A percentile compares a stretch with the other conserved stretches of the same genome.
Evolutionary conservation across 371 early-diverging fungal species (phyloP).

Genomic region (Syncephalastrum contaminatum): DNA sequence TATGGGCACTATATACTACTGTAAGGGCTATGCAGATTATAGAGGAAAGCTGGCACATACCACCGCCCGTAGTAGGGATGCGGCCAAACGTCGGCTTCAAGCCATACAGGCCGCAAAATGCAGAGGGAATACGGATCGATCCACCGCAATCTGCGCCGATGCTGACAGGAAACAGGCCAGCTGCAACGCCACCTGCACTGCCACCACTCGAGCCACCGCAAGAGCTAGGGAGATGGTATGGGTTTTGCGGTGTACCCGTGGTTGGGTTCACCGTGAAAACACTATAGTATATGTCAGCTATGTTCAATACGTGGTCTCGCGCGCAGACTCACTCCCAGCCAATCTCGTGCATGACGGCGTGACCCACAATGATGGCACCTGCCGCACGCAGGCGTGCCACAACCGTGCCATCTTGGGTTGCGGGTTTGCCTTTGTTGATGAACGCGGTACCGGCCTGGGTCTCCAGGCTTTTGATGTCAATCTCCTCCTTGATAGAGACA

Average conservation of each 20-base stretch:
- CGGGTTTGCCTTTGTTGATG: constrained; percentile 58
- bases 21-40: constrained; percentile 13
- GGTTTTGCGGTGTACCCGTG: constrained; percentile 67
- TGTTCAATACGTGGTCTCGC: not conserved
- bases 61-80: constrained; percentile 54
- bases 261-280: constrained; percentile 52
- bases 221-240: constrained; percentile 52
- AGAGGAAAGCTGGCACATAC: constrained; percentile 22
- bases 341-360: constrained; percentile 60
- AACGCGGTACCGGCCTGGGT: constrained; percentile 65
- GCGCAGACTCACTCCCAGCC: constrained; percentile 44
- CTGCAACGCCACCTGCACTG: constrained; percentile 56
- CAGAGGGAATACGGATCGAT: constrained; percentile 63
- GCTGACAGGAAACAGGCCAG: constrained; percentile 65
- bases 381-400: constrained; percentile 47
- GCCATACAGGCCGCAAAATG: constrained; percentile 73
- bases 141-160: constrained; percentile 82
- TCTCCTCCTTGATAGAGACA: constrained; percentile 59
- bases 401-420: constrained; percentile 44
- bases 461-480: constrained; percentile 53
- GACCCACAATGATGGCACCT: constrained; percentile 63
- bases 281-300: constrained; percentile 10
- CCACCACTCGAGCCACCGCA: constrained; percentile 80
- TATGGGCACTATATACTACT: constrained; percentile 26
- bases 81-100: constrained; percentile 72